Conservation (phyloP, 2,329 filamentous ascomycete species). For the Monascus ruber region DNA sequence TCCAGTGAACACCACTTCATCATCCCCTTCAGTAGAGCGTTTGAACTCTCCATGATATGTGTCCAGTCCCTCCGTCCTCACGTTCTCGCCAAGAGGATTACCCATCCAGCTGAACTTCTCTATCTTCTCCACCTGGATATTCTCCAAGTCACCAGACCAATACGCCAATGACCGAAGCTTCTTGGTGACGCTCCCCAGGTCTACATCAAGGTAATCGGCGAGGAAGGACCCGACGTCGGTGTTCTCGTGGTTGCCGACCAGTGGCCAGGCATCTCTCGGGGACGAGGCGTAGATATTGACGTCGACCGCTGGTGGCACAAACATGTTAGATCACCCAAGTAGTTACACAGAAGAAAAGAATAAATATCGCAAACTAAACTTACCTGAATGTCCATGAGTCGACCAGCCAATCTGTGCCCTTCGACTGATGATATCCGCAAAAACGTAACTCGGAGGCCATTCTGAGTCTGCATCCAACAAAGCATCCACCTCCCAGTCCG, state of each 20-base stretch:
- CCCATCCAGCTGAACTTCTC: slow-evolving; percentile 30
- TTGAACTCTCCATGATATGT: slow-evolving; percentile 35
- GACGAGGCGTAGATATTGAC: slow-evolving; percentile 92
- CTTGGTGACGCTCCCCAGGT: slow-evolving; percentile 65
- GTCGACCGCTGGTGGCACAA: slow-evolving; percentile 55
- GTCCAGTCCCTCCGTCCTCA: slow-evolving; percentile 29
- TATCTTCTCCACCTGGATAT: slow-evolving; percentile 5
- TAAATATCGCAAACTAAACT: slow-evolving; percentile 2
- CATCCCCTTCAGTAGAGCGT: slow-evolving; percentile 9
- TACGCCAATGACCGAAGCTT: slow-evolving; percentile 45
- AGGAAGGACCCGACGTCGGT: slow-evolving; percentile 82
- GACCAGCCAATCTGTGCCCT: slow-evolving; percentile 87
- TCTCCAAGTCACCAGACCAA: slow-evolving; percentile 7
- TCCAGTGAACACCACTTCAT: slow-evolving; percentile 2
- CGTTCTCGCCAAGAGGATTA: slow-evolving; percentile 23
- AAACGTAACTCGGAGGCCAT: slow-evolving; percentile 47
- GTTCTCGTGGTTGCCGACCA: slow-evolving; percentile 87
- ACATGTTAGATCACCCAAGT: neutral
- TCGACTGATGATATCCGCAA: slow-evolving; percentile 77
- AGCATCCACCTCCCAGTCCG: slow-evolving; percentile 55
- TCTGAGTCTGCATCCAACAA: slow-evolving; percentile 49
- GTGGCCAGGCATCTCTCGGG: slow-evolving; percentile 46
- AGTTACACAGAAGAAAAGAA: no score
- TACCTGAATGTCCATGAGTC: slow-evolving; percentile 74
- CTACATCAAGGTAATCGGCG: slow-evolving; percentile 63